Conservation (phyloP, 352 stramenopile genomes). For the Phytopythium oedochilum region DNA sequence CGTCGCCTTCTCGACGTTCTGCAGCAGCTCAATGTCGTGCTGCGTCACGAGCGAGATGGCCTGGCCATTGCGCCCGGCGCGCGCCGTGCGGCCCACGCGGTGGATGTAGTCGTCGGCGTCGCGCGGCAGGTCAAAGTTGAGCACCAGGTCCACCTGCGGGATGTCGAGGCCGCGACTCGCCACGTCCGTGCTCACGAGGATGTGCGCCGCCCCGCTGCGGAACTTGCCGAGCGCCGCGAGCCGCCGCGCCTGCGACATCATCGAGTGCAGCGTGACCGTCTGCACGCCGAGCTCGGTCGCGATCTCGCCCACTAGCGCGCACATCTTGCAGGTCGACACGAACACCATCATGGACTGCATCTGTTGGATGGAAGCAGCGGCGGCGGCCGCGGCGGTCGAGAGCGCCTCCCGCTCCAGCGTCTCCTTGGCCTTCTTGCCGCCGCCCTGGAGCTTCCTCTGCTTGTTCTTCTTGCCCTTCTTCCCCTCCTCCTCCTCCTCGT, state of each 20-base stretch:
- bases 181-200: slow-evolving; percentile 98
- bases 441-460: slow-evolving; percentile 10
- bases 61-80: slow-evolving; percentile 87
- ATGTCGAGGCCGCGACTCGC: slow-evolving; percentile 97
- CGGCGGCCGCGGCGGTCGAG: slow-evolving; percentile 4
- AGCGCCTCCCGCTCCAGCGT: slow-evolving; percentile 16
- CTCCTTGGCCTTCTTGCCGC: slow-evolving; percentile 28
- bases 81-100: slow-evolving; percentile 94
- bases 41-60: slow-evolving; percentile 95
- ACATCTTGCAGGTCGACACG: slow-evolving; percentile 95
- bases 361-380: slow-evolving; percentile 21
- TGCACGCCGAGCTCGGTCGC: slow-evolving; percentile 90
- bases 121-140: slow-evolving; percentile 97
- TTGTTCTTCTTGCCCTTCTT: slow-evolving; percentile 17
- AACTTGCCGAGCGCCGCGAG: slow-evolving; percentile 96
- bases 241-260: slow-evolving; percentile 93
- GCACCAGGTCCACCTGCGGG: slow-evolving; percentile 93
- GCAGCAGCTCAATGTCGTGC: slow-evolving; percentile 91
- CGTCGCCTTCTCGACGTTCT: slow-evolving; percentile 92
- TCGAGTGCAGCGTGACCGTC: slow-evolving; percentile 95
- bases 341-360: slow-evolving; percentile 95
- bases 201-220: slow-evolving; percentile 88
- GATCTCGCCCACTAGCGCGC: slow-evolving; percentile 93
- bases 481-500: slow-evolving; percentile 10
- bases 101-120: slow-evolving; percentile 98